Conservation (phyloP, 768 basidiomycete genomes). For the Boletus speciosus region DNA sequence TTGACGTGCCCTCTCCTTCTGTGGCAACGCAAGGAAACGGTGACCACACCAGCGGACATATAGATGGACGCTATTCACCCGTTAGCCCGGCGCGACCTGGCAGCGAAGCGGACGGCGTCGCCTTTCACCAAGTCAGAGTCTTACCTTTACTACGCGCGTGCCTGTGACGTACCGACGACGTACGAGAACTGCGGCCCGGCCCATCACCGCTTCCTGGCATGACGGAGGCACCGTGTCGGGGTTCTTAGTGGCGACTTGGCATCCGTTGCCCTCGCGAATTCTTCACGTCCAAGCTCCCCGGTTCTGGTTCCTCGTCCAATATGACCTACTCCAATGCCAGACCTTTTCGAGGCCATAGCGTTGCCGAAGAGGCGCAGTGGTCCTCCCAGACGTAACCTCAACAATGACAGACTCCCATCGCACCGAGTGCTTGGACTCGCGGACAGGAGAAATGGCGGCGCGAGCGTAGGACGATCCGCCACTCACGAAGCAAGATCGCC, state of each 20-base stretch:
- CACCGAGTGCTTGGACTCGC: background rate
- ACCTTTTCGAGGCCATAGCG: background rate
- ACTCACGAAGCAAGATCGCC: slow-evolving; percentile 13
- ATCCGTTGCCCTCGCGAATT: slow-evolving; percentile 12
- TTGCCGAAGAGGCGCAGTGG: background rate
- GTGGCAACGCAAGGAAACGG: background rate
- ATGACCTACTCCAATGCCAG: background rate
- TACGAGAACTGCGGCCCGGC: slow-evolving; percentile 9
- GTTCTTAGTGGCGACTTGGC: slow-evolving; percentile 14
- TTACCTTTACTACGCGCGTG: slow-evolving; percentile 1
- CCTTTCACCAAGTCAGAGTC: slow-evolving; percentile 1
- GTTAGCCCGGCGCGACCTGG: slow-evolving; percentile 3
- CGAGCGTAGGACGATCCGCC: slow-evolving; percentile 13
- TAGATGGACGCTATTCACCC: background rate
- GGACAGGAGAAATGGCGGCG: background rate
- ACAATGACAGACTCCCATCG: background rate
- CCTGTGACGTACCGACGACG: slow-evolving; percentile 7
- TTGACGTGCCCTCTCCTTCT: slow-evolving; percentile 1
- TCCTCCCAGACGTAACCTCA: background rate
- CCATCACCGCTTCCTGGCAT: slow-evolving; percentile 8
- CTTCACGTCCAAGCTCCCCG: slow-evolving; percentile 13
- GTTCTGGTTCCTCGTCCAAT: background rate
- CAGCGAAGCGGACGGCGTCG: slow-evolving; percentile 4
- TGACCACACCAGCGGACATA: background rate
- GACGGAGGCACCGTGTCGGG: slow-evolving; percentile 4